phyloP scores from a whole-genome alignment of 2,329 filamentous ascomycete genomes.

The Didymella arachidicola region DNA sequence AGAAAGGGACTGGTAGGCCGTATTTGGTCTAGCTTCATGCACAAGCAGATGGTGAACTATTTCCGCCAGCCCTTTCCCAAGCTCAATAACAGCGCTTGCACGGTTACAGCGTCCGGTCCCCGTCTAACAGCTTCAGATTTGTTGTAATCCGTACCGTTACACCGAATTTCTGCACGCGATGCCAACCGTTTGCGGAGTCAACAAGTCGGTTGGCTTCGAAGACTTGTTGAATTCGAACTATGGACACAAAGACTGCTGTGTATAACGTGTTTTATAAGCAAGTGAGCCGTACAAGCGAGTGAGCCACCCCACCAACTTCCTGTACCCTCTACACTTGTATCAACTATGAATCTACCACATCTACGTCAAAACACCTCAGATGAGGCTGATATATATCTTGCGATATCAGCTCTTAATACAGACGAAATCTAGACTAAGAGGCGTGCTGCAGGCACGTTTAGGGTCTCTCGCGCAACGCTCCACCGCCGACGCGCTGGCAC shows the following conservation, averaged over 20 bases:
- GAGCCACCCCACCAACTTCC: no score
- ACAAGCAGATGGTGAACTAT: not conserved
- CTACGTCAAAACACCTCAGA: no score
- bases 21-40: not conserved
- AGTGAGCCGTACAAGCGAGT: no score
- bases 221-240: not conserved
- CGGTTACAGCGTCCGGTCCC: not conserved
- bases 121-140: not conserved
- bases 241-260: not conserved
- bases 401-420: no score
- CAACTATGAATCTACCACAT: no score
- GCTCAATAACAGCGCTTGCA: not conserved
- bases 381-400: no score
- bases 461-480: no score
- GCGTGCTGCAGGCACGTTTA: no score
- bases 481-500: no score
- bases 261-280: no score
- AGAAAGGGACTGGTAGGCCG: not conserved
- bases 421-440: no score
- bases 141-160: not conserved
- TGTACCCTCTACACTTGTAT: no score
- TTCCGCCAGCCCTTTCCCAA: not conserved
- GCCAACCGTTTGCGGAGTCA: slow-evolving; percentile 8
- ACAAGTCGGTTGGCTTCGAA: slow-evolving; percentile 3
- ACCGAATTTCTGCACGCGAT: slow-evolving; percentile 12